These are phyloP conservation scores for Nothopassalora personata DNA, from an alignment of 2,329 filamentous ascomycete genomes.

Conservation along the genomic window DNA sequence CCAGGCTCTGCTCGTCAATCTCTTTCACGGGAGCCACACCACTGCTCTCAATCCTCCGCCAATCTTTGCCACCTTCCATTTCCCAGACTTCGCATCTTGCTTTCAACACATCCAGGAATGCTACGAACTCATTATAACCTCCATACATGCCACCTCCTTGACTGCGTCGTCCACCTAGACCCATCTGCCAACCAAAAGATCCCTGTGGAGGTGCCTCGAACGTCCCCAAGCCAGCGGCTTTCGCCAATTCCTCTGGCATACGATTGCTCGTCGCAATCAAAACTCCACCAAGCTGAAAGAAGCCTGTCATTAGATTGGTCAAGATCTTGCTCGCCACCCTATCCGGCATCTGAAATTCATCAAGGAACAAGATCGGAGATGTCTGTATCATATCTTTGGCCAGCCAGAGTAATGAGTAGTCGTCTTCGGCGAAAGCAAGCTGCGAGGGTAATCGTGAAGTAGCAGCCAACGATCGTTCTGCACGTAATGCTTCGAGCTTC, in stretches of 20 bases:
- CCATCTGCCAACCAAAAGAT: conserved; percentile 39
- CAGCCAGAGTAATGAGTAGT: conserved; percentile 68
- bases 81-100: conserved; percentile 79
- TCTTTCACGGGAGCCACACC: conserved; percentile 20
- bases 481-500: conserved; percentile 61
- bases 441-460: conserved; percentile 6
- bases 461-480: conserved; percentile 25
- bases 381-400: conserved; percentile 70
- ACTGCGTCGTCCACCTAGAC: conserved; percentile 28
- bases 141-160: conserved; percentile 51
- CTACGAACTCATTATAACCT: conserved; percentile 65
- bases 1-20: conserved; percentile 19
- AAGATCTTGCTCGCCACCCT: conserved; percentile 72
- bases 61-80: conserved; percentile 71
- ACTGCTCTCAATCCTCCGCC: conserved; percentile 53
- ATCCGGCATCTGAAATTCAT: conserved; percentile 80
- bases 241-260: conserved; percentile 75
- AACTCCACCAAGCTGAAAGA: conserved; percentile 78
- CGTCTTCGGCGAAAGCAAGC: conserved; percentile 35
- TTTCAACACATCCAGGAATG: conserved; percentile 69
- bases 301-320: conserved; percentile 70
- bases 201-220: conserved; percentile 53
- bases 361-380: conserved; percentile 71
- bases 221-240: conserved; percentile 62
- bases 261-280: conserved; percentile 75